Conservation (phyloP, 352 stramenopile genomes). For the Phytophthora sp. region DNA sequence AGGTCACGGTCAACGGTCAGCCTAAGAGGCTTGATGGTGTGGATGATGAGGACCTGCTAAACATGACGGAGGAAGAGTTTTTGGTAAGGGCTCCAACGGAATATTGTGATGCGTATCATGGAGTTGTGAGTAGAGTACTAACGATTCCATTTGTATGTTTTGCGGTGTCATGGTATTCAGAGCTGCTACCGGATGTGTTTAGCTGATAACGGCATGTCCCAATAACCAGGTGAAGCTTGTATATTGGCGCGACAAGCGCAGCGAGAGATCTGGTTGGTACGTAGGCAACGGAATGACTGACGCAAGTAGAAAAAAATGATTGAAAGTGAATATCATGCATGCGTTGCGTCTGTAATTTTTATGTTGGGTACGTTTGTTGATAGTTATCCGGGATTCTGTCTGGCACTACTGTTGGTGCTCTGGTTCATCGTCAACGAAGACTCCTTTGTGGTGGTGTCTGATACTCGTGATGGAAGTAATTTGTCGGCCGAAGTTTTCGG, state of each 20-base stretch:
- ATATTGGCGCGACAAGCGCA: constrained; percentile 13
- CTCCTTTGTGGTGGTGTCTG: constrained; percentile 54
- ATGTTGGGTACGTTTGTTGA: neutral
- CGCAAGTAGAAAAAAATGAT: constrained; percentile 28
- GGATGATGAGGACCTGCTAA: constrained; percentile 81
- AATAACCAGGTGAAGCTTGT: constrained; percentile 28
- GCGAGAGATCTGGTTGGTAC: neutral
- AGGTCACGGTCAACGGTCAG: constrained; percentile 74
- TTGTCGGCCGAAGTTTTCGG: constrained; percentile 40
- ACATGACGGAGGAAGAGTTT: constrained; percentile 88
- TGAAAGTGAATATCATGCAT: constrained; percentile 20
- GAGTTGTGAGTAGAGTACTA: neutral
- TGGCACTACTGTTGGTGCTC: constrained; percentile 12
- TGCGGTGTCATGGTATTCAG: constrained; percentile 43
- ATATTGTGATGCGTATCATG: neutral
- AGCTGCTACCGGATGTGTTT: constrained; percentile 78
- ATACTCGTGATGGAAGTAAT: constrained; percentile 69
- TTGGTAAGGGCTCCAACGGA: no score
- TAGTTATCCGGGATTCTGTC: neutral
- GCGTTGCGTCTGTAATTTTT: no score
- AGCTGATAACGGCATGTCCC: constrained; percentile 25
- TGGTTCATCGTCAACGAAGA: constrained; percentile 67
- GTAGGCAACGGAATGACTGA: constrained; percentile 6
- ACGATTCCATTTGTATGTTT: neutral
- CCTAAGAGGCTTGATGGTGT: constrained; percentile 68